phyloP scores from a whole-genome alignment of 805 yeast species.

The Zygosaccharomyces gambellarensis region DNA sequence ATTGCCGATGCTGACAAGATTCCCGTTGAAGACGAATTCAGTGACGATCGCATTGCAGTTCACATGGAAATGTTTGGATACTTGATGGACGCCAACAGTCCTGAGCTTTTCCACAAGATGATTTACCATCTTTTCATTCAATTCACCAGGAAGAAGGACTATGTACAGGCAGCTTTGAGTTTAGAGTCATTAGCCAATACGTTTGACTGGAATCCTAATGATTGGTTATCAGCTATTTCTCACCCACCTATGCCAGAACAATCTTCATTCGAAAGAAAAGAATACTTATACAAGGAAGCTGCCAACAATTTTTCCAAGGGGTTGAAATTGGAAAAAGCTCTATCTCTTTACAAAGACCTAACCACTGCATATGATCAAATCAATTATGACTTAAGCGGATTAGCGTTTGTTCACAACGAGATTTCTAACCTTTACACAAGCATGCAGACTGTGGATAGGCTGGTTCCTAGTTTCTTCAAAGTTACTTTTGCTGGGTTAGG shows the following conservation, averaged over 20 bases:
- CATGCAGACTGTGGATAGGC: slow-evolving; percentile 63
- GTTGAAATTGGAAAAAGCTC: slow-evolving; percentile 71
- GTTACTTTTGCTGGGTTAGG: slow-evolving; percentile 80
- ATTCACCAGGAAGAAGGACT: slow-evolving; percentile 55
- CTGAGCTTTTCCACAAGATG: slow-evolving; percentile 75
- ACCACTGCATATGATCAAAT: slow-evolving; percentile 67
- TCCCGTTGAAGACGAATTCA: slow-evolving; percentile 78
- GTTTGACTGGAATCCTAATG: slow-evolving; percentile 65
- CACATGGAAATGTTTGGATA: slow-evolving; percentile 70
- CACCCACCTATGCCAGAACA: slow-evolving; percentile 77
- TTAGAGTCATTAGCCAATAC: slow-evolving; percentile 73
- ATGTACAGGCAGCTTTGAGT: slow-evolving; percentile 78
- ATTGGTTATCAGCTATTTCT: slow-evolving; percentile 48
- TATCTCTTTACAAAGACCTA: slow-evolving; percentile 70
- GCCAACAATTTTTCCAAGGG: slow-evolving; percentile 69
- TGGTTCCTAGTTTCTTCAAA: slow-evolving; percentile 72
- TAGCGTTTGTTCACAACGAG: slow-evolving; percentile 64
- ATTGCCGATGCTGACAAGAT: slow-evolving; percentile 65
- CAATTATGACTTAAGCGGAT: slow-evolving; percentile 70
- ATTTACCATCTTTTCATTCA: slow-evolving; percentile 68
- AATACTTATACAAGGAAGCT: slow-evolving; percentile 60
- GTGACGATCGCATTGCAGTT: slow-evolving; percentile 80
- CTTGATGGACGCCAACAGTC: slow-evolving; percentile 70
- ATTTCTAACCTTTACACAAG: slow-evolving; percentile 63
- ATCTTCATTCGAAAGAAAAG: slow-evolving; percentile 75